phyloP scores from a whole-genome alignment of 2,329 filamentous ascomycete genomes.

The Tolypocladium cylindrosporum region DNA sequence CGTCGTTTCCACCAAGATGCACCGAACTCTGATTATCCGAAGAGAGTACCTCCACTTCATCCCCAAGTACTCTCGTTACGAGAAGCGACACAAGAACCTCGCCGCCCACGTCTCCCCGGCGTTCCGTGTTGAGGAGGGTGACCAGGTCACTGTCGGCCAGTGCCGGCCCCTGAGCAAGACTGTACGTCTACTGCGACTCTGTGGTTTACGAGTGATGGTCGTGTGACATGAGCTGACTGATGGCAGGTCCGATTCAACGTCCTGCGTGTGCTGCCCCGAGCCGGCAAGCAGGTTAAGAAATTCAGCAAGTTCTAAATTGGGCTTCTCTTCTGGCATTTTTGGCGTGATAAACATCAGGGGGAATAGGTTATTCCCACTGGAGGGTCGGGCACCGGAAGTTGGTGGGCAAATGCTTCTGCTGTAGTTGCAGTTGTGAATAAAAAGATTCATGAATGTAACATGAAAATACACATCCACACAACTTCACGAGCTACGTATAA shows the following conservation, averaged over 20 bases:
- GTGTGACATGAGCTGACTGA: slow-evolving; percentile 11
- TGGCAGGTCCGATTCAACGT: slow-evolving; percentile 95
- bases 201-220: neutral
- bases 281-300: slow-evolving; percentile 93
- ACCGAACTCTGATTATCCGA: slow-evolving; percentile 98
- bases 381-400: slow-evolving; percentile 31
- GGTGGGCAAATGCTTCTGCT: slow-evolving; percentile 32
- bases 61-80: slow-evolving; percentile 99
- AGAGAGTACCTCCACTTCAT: slow-evolving; percentile 99
- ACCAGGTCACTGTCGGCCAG: slow-evolving; percentile 98
- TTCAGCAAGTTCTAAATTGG: slow-evolving; percentile 93
- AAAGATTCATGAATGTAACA: slow-evolving; percentile 30
- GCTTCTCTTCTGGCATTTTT: slow-evolving; percentile 41
- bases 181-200: slow-evolving; percentile 50
- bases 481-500: neutral
- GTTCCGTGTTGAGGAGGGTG: slow-evolving; percentile 99
- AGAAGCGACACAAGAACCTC: slow-evolving; percentile 99
- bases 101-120: slow-evolving; percentile 97
- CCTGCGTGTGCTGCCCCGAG: slow-evolving; percentile 94
- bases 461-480: neutral
- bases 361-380: slow-evolving; percentile 24
- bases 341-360: slow-evolving; percentile 40
- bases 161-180: slow-evolving; percentile 99
- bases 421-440: slow-evolving; percentile 35
- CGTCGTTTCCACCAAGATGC: slow-evolving; percentile 99